Percentiles rank a stretch among this genome's conserved stretches.
Conservation (phyloP, 1,284 basidiomycete species). For the Omphalotus olearius region DNA sequence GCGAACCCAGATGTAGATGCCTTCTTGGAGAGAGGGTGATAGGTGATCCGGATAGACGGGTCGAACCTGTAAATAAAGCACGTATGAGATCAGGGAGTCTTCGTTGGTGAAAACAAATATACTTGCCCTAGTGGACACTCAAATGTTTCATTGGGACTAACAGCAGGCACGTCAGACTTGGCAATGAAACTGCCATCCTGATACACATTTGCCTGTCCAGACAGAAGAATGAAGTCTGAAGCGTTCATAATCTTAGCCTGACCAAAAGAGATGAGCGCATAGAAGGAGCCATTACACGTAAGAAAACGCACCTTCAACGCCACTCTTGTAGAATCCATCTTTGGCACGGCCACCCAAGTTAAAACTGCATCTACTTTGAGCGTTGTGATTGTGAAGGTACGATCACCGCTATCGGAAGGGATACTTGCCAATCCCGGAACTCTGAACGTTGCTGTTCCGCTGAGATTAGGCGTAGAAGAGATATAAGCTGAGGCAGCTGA, state of each 20-base stretch:
- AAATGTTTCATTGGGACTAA: conserved; percentile 32
- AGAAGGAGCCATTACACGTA: neutral
- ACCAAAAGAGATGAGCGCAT: neutral
- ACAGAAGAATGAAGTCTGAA: conserved; percentile 33
- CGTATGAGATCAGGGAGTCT: neutral
- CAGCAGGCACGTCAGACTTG: conserved; percentile 25
- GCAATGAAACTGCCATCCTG: conserved; percentile 36
- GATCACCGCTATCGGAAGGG: conserved; percentile 26
- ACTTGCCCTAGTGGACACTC: conserved; percentile 33
- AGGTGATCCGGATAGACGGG: conserved; percentile 21
- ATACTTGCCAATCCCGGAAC: conserved; percentile 29
- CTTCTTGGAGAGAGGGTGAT: conserved; percentile 26
- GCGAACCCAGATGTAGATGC: conserved; percentile 2
- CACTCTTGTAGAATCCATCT: conserved; percentile 23
- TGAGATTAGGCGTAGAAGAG: no score
- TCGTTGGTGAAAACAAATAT: neutral
- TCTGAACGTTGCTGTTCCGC: no score
- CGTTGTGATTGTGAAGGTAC: conserved; percentile 29
- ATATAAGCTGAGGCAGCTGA: neutral
- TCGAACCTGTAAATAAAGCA: conserved; percentile 15
- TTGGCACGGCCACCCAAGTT: conserved; percentile 33
- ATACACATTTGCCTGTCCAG: conserved; percentile 31
- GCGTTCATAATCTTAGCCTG: conserved; percentile 35
- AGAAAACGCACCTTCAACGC: conserved; percentile 25
- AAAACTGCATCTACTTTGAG: conserved; percentile 27